Evolutionary conservation across 2,329 filamentous ascomycete species (phyloP).

Genomic region (Colletotrichum sp.): DNA sequence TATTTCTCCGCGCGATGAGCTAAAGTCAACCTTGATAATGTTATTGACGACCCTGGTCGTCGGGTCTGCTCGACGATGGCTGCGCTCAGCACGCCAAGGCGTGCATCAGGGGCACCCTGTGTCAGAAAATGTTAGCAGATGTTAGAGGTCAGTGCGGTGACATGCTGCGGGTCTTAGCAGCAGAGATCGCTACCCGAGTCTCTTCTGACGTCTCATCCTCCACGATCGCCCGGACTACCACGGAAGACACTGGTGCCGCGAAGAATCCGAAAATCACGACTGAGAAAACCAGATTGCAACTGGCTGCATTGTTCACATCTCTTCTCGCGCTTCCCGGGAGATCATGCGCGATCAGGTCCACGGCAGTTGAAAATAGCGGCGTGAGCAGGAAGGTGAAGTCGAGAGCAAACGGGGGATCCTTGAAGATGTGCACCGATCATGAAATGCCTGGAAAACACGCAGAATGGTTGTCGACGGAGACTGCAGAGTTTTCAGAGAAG

Average conservation of each 20-base stretch:
- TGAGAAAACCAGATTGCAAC: not conserved
- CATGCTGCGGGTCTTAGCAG: not conserved
- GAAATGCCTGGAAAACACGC: not conserved
- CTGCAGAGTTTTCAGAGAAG: not conserved
- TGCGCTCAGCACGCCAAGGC: not conserved
- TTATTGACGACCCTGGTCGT: not conserved
- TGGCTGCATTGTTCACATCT: not conserved
- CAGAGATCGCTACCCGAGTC: not conserved
- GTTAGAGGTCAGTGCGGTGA: not conserved
- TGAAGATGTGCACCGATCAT: not conserved
- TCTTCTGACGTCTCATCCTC: slow-evolving; percentile 14
- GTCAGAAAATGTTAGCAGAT: not conserved
- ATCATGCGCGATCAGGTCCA: not conserved
- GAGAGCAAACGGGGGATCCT: not conserved
- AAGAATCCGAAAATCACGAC: not conserved
- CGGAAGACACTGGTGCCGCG: slow-evolving; percentile 3
- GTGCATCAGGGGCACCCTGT: slow-evolving; percentile 15
- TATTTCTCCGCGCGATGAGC: not conserved
- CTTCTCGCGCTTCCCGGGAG: not conserved
- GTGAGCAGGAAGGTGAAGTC: no score
- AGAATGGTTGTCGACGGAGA: not conserved
- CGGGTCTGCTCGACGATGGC: not conserved
- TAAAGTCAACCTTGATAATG: not conserved
- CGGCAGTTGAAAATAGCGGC: not conserved
- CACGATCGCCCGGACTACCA: slow-evolving; percentile 14